phyloP scores from a whole-genome alignment of 805 yeast species.

The Suhomyces pyralidae region DNA sequence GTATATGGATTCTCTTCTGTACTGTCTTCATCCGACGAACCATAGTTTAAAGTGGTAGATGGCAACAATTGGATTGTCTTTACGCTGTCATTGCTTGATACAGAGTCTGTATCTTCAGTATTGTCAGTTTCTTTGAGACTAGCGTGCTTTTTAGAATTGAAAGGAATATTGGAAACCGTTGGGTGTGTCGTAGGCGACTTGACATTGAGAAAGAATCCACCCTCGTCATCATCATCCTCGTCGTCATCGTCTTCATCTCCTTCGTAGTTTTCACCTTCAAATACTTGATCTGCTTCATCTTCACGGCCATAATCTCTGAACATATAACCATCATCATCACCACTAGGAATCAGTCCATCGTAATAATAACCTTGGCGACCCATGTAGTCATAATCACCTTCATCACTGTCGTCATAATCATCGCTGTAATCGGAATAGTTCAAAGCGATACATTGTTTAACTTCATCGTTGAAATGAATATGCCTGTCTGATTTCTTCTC shows the following conservation, averaged over 20 bases:
- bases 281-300: slow-evolving; percentile 2
- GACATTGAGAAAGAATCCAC: slow-evolving; percentile 65
- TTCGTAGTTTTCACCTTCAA: slow-evolving; percentile 5
- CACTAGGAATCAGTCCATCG: slow-evolving; percentile 12
- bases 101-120: slow-evolving; percentile 27
- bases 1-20: slow-evolving; percentile 55
- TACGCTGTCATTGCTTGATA: slow-evolving; percentile 26
- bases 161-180: slow-evolving; percentile 13
- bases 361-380: slow-evolving; percentile 16
- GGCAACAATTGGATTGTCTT: slow-evolving; percentile 72
- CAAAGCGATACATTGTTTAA: slow-evolving; percentile 88
- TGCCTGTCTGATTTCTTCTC: slow-evolving; percentile 49
- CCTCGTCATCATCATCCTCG: slow-evolving; percentile 57
- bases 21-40: slow-evolving; percentile 60
- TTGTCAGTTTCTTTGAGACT: slow-evolving; percentile 7
- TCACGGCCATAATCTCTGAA: slow-evolving; percentile 1
- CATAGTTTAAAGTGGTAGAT: slow-evolving; percentile 79
- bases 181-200: slow-evolving; percentile 37
- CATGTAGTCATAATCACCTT: slow-evolving; percentile 17
- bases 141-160: not conserved
- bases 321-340: slow-evolving; percentile 15
- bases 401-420: slow-evolving; percentile 35
- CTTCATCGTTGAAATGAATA: slow-evolving; percentile 91
- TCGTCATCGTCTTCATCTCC: slow-evolving; percentile 31
- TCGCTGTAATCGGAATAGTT: slow-evolving; percentile 32